Percentiles rank a stretch among this genome's conserved stretches.
Conservation (phyloP, 2,329 filamentous ascomycete genomes). For the Botrytis aclada region DNA sequence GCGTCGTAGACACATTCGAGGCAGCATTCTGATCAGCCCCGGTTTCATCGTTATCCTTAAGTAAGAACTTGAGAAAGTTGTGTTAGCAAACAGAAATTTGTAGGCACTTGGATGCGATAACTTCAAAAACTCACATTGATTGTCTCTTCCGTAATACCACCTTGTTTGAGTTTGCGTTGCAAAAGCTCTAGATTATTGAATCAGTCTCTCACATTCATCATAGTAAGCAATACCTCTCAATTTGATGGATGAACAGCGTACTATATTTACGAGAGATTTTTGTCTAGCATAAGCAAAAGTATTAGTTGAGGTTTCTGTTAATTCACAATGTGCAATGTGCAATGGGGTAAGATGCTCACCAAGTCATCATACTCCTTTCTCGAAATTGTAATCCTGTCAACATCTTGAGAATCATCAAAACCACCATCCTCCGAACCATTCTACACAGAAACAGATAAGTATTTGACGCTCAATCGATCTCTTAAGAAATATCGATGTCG, state of each 20-base stretch:
- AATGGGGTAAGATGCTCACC: conserved; percentile 39
- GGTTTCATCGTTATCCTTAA: conserved; percentile 29
- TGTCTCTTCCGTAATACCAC: conserved; percentile 48
- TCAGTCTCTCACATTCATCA: conserved; percentile 21
- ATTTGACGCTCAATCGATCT: background rate
- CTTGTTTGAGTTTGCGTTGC: conserved; percentile 47
- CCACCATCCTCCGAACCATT: conserved; percentile 40
- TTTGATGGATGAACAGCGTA: conserved; percentile 38
- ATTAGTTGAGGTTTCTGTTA: conserved; percentile 9
- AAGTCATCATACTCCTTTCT: conserved; percentile 61
- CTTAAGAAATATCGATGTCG: background rate
- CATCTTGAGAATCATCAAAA: conserved; percentile 37
- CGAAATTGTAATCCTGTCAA: conserved; percentile 51
- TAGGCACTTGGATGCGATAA: background rate
- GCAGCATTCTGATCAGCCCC: conserved; percentile 18
- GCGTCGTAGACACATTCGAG: conserved; percentile 22
- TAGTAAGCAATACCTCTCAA: background rate
- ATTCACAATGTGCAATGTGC: background rate
- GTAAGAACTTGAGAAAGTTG: conserved; percentile 28
- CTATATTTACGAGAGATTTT: conserved; percentile 50
- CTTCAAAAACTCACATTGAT: conserved; percentile 38
- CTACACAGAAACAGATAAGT: conserved; percentile 34
- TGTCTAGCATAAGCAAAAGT: conserved; percentile 31
- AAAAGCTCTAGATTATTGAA: conserved; percentile 37
- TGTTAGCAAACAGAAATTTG: conserved; percentile 22